Conservation (phyloP, 805 yeast species). For the Starmerella scarabaei region DNA sequence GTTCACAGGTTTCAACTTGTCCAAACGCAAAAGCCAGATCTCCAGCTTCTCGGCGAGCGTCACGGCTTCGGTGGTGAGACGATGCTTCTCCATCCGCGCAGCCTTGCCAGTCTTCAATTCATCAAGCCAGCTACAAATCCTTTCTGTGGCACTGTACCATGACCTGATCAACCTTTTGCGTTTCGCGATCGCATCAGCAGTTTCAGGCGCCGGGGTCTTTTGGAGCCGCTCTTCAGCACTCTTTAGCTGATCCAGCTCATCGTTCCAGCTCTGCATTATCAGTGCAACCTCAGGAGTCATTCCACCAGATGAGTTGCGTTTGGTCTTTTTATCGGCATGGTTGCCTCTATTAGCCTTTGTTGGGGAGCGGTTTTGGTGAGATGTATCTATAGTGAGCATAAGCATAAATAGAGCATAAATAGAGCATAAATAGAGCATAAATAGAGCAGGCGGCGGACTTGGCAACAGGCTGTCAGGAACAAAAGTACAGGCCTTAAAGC, state of each 20-base stretch:
- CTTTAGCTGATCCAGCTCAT: constrained; percentile 8
- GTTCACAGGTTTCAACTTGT: constrained; percentile 1
- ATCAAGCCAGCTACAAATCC: constrained; percentile 14
- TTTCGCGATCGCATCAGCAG: constrained; percentile 2
- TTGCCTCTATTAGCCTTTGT: too few relatives aligned
- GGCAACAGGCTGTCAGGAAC: too few relatives aligned
- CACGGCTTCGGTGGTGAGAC: constrained; percentile 14
- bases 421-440: too few relatives aligned
- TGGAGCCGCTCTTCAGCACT: constrained; percentile 4
- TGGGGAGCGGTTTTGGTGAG: too few relatives aligned
- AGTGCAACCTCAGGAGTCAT: too few relatives aligned
- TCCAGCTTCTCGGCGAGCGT: constrained; percentile 14
- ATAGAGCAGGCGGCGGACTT: too few relatives aligned
- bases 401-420: too few relatives aligned
- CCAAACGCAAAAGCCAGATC: neutral
- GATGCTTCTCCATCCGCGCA: constrained; percentile 14
- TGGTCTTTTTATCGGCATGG: too few relatives aligned
- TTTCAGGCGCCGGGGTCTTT: neutral
- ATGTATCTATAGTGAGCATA: too few relatives aligned
- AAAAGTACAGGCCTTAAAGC: too few relatives aligned
- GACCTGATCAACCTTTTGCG: constrained; percentile 8
- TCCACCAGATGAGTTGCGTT: too few relatives aligned
- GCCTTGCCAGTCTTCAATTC: constrained; percentile 10
- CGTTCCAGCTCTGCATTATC: too few relatives aligned
- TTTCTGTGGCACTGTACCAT: constrained; percentile 11